A percentile compares a stretch with the other conserved stretches of the same genome.
Conservation (phyloP, 208 protist species). For the Leishmania martiniquensis region DNA sequence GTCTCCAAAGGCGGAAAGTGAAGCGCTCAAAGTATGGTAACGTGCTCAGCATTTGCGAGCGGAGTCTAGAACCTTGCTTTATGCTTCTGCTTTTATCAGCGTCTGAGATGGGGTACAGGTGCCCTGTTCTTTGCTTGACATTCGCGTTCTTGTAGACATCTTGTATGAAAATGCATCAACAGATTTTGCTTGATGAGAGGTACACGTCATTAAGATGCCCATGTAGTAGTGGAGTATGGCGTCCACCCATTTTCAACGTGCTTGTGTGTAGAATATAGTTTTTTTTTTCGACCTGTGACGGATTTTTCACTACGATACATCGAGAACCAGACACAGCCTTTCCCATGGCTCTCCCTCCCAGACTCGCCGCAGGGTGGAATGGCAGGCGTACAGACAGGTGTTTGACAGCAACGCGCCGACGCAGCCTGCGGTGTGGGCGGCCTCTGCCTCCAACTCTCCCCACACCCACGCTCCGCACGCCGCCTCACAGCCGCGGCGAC, state of each 20-base stretch:
- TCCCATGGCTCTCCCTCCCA: too few relatives aligned
- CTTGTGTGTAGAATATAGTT: too few relatives aligned
- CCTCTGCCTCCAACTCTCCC: not conserved
- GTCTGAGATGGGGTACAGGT: not conserved
- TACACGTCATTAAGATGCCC: too few relatives aligned
- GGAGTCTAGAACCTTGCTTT: not conserved
- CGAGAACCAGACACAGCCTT: too few relatives aligned
- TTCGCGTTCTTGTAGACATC: not conserved
- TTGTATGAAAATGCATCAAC: not conserved
- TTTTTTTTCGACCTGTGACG: too few relatives aligned
- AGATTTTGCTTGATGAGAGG: too few relatives aligned
- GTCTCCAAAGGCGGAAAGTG: not conserved
- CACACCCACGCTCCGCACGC: too few relatives aligned
- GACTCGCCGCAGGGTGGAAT: not conserved
- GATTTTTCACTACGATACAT: too few relatives aligned
- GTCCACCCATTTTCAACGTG: too few relatives aligned
- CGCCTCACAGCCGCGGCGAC: too few relatives aligned
- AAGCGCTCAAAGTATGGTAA: not conserved
- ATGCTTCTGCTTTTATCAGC: not conserved
- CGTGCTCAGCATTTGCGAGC: too few relatives aligned
- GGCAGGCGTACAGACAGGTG: not conserved
- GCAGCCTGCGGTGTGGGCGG: not conserved
- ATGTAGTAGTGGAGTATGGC: too few relatives aligned
- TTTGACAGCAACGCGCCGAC: not conserved
- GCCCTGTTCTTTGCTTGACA: not conserved